These are phyloP conservation scores for Colletotrichum gloeosporioides DNA, from an alignment of 2,329 filamentous ascomycete species.

Conservation along the genomic window DNA sequence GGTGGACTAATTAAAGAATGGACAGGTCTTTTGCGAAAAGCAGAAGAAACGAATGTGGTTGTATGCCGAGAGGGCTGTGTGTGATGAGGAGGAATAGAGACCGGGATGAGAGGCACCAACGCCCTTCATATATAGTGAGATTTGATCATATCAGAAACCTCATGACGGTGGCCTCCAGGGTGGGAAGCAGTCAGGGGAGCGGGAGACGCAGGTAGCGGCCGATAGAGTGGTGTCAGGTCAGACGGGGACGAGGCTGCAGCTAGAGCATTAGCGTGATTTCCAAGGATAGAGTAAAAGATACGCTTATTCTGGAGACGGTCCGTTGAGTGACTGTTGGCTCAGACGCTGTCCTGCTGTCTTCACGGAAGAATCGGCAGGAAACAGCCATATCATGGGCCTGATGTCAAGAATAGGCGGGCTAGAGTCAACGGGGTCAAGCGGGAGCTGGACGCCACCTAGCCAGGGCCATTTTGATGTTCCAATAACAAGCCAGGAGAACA, in stretches of 20 bases:
- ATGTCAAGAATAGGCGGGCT: not conserved
- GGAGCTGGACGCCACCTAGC: not conserved
- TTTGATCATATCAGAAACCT: not conserved
- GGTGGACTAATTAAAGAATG: slow-evolving; percentile 11
- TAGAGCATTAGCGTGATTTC: not conserved
- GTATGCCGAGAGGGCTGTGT: slow-evolving; percentile 9
- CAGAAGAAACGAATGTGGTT: slow-evolving; percentile 23
- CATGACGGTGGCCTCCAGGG: not conserved
- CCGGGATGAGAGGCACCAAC: not conserved
- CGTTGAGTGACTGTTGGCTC: not conserved
- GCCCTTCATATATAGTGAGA: slow-evolving; percentile 15
- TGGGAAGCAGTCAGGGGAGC: not conserved
- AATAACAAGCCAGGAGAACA: not conserved
- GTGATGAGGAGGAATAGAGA: not conserved
- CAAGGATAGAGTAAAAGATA: slow-evolving; percentile 6
- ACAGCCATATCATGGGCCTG: not conserved
- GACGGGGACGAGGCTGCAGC: not conserved
- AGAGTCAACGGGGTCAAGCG: not conserved
- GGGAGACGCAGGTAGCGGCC: not conserved
- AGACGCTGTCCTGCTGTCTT: not conserved
- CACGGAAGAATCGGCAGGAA: not conserved
- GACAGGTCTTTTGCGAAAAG: slow-evolving; percentile 24
- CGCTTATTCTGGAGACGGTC: not conserved
- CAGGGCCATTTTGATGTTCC: not conserved
- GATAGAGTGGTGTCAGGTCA: slow-evolving; percentile 8